phyloP scores from a whole-genome alignment of 2,329 filamentous ascomycete genomes.

The Cladosporium sp. region DNA sequence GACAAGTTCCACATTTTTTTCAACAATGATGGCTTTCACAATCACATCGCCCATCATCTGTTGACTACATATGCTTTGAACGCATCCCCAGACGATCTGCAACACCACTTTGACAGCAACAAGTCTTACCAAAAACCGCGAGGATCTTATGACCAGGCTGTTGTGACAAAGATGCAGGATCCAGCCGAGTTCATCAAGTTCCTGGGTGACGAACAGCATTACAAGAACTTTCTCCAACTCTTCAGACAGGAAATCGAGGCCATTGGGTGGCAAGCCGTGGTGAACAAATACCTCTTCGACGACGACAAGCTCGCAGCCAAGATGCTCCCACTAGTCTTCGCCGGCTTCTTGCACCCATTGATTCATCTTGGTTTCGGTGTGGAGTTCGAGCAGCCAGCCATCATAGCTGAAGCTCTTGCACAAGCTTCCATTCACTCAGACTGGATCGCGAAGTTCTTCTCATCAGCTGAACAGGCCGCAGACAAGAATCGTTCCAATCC shows the following conservation, averaged over 20 bases:
- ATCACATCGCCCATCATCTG: conserved; percentile 77
- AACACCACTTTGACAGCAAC: conserved; percentile 63
- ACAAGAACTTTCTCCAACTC: conserved; percentile 70
- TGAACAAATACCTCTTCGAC: conserved; percentile 67
- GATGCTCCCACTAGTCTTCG: conserved; percentile 65
- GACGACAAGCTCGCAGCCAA: conserved; percentile 62
- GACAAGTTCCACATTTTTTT: conserved; percentile 75
- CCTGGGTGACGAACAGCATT: conserved; percentile 62
- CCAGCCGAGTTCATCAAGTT: conserved; percentile 54
- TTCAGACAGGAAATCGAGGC: conserved; percentile 69
- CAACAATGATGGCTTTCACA: conserved; percentile 69
- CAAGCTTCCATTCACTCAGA: conserved; percentile 66
- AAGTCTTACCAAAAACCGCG: conserved; percentile 58
- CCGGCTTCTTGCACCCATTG: conserved; percentile 70
- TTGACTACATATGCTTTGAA: conserved; percentile 73
- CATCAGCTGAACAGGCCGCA: conserved; percentile 48
- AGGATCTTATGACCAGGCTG: conserved; percentile 38
- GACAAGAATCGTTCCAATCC: conserved; percentile 20
- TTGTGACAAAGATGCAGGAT: conserved; percentile 55
- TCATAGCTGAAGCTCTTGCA: conserved; percentile 75
- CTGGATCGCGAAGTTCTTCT: conserved; percentile 54
- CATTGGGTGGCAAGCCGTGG: conserved; percentile 57
- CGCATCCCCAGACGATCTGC: conserved; percentile 57
- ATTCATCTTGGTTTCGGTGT: conserved; percentile 84
- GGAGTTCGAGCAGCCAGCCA: conserved; percentile 75